Base-by-base conservation (phyloP, 2,329 filamentous ascomycete genomes). In the Cladobotryum protrusum region DNA sequence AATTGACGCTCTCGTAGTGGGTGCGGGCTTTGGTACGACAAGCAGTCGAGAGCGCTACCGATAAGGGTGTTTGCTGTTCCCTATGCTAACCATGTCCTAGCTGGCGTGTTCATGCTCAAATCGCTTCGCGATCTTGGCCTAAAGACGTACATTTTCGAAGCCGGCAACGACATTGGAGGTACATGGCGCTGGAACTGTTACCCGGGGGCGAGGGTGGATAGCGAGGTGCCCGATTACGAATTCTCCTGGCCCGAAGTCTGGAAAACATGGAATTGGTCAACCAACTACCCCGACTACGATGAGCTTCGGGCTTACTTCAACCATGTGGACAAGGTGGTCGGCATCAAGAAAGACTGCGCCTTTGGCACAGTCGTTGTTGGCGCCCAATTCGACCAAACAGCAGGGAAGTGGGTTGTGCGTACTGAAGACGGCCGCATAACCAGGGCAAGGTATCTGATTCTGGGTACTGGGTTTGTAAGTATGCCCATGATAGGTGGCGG, bases 271-370 rank as follows among this genome's bases (percentile, higher is more conserved):
- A 79, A 68, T 34, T 85, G 79, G 76, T 66, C 68, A 0, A 72
- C 62, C 53, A 73, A 74, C 50, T 82, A 78, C 45, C 77, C 79
- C 1, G 71, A 63, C 12, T 76, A 72, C 19, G 54, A 69, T 19
- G 76, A 85, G 41, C 67, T 85, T 1, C 70, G 75, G 12, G 59
- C 61, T 4, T 85, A 85, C 61, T 85, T 85, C 58, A 72, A 80
- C 14, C 76, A 81, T 45, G 73, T 81, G 15, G 80, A 82, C 48
- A 75, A 76, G 50, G 70, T 75, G 4, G 57, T 81, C 6, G 64
- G 72, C 12, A 65, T 85, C 17, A 78, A 74, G 59, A 82, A 81
- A 55, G 78, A 83, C 52, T 73, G 69, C 20, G 67, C 73, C 1
- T 83, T 82, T 61, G 74, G 81, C 50, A 79, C 76, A 0, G 71